A percentile compares a stretch with the other conserved stretches of the same genome.
Evolutionary conservation across 2,329 filamentous ascomycete species (phyloP).

Genomic region (Orbilia ellipsospora): DNA sequence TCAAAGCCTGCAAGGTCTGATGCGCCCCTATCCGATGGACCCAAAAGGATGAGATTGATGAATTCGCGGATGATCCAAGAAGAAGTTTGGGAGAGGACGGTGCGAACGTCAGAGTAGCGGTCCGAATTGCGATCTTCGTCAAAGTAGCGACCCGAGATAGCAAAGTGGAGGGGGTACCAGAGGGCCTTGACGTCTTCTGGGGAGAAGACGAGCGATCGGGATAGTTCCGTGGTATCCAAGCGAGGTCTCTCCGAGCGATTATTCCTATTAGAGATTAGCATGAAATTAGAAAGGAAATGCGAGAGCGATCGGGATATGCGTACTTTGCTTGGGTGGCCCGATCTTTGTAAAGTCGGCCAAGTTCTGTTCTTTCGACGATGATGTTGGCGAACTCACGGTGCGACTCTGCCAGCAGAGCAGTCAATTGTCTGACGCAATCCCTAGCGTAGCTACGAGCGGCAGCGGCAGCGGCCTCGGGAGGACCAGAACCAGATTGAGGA

Average conservation of each 20-base stretch:
- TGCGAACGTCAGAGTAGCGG: conserved; percentile 46
- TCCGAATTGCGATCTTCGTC: conserved; percentile 51
- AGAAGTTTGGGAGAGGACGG: conserved; percentile 48
- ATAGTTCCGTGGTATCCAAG: conserved; percentile 44
- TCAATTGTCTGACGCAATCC: conserved; percentile 46
- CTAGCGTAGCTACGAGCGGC: conserved; percentile 48
- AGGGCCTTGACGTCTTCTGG: conserved; percentile 53
- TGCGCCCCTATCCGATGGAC: conserved; percentile 34
- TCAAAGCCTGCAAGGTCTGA: conserved; percentile 46
- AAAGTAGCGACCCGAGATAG: conserved; percentile 53
- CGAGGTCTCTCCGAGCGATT: conserved; percentile 44
- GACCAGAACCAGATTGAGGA: conserved; percentile 41
- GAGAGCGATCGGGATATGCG: neutral
- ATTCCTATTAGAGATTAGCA: conserved; percentile 2
- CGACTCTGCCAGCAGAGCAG: conserved; percentile 41
- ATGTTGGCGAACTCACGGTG: conserved; percentile 51
- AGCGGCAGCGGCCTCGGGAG: conserved; percentile 45
- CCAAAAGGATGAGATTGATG: conserved; percentile 51
- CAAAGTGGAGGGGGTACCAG: conserved; percentile 52
- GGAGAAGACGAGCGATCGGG: conserved; percentile 49
- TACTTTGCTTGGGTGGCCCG: conserved; percentile 37
- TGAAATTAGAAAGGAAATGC: neutral
- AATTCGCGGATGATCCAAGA: conserved; percentile 52
- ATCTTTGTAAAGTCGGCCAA: conserved; percentile 41
- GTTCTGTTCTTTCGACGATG: conserved; percentile 39